Evolutionary conservation across 495 filamentous ascomycete genomes (phyloP).

Genomic region (Xylaria castorea): DNA sequence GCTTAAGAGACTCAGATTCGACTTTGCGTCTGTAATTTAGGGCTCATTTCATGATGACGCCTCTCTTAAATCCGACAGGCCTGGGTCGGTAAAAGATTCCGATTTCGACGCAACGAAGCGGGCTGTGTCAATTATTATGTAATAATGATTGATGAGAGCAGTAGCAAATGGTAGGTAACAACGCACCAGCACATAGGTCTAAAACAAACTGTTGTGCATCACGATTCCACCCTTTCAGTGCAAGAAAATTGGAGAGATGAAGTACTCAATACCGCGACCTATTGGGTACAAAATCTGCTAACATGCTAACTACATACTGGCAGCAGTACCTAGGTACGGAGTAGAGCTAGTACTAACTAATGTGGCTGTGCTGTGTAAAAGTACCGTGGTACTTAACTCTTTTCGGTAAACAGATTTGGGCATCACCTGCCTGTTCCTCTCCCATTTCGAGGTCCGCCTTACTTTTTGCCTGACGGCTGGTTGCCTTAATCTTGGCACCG

Average conservation of each 20-base stretch:
- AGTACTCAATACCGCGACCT: neutral
- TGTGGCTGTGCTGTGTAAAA: neutral
- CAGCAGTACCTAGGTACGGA: no score
- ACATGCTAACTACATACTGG: no score
- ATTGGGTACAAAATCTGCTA: neutral
- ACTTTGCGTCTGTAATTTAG: neutral
- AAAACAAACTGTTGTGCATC: slow-evolving; percentile 13
- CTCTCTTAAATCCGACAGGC: neutral
- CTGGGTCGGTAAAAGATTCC: neutral
- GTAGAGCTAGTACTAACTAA: neutral
- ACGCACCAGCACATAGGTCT: neutral
- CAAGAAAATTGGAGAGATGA: neutral
- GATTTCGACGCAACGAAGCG: neutral
- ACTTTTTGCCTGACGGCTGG: slow-evolving; percentile 35
- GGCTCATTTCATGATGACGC: neutral
- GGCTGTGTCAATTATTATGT: neutral
- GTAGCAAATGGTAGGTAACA: neutral
- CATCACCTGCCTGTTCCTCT: neutral
- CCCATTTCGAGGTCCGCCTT: slow-evolving; percentile 36
- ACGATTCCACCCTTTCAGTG: neutral
- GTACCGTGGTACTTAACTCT: neutral
- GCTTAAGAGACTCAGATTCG: neutral
- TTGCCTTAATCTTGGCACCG: slow-evolving; percentile 29
- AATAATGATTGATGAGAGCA: neutral
- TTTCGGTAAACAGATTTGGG: slow-evolving; percentile 17